Percentiles rank a stretch among this genome's conserved stretches.
These are phyloP conservation scores for Raffaelea ambrosiae DNA, from an alignment of 2,329 filamentous ascomycete genomes.

Conservation along the genomic window DNA sequence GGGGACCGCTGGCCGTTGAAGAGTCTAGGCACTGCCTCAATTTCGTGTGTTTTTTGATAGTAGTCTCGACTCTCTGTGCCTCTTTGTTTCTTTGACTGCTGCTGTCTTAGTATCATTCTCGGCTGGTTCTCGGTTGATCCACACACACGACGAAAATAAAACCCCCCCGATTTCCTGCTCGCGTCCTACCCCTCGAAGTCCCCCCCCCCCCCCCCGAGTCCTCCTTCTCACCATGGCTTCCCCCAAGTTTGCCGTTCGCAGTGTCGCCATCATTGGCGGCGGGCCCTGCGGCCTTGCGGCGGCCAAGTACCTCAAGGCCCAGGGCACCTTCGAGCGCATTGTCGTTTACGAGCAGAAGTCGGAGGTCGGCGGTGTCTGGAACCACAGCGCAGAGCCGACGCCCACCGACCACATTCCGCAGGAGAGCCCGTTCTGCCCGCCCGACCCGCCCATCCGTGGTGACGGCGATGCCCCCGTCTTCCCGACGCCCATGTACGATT, in stretches of 20 bases:
- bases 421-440: constrained; percentile 51
- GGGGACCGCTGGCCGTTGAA: too few species aligned
- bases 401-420: constrained; percentile 55
- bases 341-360: constrained; percentile 75
- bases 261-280: constrained; percentile 72
- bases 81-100: too few species aligned
- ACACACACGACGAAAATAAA: too few species aligned
- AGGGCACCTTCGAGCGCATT: constrained; percentile 57
- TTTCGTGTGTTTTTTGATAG: too few species aligned
- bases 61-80: too few species aligned
- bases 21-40: too few species aligned
- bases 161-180: too few species aligned
- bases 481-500: constrained; percentile 75
- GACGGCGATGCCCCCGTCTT: constrained; percentile 46
- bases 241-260: constrained; percentile 40
- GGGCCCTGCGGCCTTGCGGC: constrained; percentile 71
- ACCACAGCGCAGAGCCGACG: constrained; percentile 52
- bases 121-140: too few species aligned
- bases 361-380: constrained; percentile 77
- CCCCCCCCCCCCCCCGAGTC: too few species aligned
- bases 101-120: too few species aligned
- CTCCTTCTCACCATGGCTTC: too few species aligned
- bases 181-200: too few species aligned
- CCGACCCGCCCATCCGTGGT: constrained; percentile 50
- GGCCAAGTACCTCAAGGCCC: constrained; percentile 72